These are phyloP conservation scores for Nothophaeocryptopus gaeumannii DNA, from an alignment of 2,329 filamentous ascomycete genomes.

Conservation along the genomic window DNA sequence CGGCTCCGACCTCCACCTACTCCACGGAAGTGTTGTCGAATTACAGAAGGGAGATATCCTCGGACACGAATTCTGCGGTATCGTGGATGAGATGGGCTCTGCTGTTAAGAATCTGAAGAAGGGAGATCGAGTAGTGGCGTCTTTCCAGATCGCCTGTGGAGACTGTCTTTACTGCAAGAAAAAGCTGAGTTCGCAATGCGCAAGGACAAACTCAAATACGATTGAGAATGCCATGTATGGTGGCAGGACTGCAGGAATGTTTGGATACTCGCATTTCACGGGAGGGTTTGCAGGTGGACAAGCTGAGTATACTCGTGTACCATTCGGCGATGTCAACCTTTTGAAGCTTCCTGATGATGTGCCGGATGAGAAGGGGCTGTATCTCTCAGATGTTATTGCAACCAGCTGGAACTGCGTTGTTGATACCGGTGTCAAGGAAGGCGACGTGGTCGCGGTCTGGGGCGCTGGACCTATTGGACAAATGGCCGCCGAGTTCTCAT, in stretches of 20 bases:
- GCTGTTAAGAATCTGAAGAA: slow-evolving; percentile 44
- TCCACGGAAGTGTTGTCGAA: slow-evolving; percentile 49
- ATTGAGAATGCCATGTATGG: slow-evolving; percentile 75
- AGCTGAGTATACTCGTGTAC: slow-evolving; percentile 81
- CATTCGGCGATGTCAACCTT: slow-evolving; percentile 76
- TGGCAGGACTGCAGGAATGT: slow-evolving; percentile 65
- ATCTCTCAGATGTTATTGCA: slow-evolving; percentile 73
- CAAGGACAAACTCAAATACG: slow-evolving; percentile 72
- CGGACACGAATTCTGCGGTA: slow-evolving; percentile 53
- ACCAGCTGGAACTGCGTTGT: slow-evolving; percentile 81
- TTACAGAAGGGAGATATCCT: slow-evolving; percentile 52
- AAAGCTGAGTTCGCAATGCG: slow-evolving; percentile 76
- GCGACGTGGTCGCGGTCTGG: slow-evolving; percentile 78
- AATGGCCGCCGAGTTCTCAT: slow-evolving; percentile 66
- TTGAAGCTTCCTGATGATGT: slow-evolving; percentile 74
- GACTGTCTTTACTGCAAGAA: slow-evolving; percentile 74
- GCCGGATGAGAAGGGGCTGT: slow-evolving; percentile 80
- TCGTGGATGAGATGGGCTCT: slow-evolving; percentile 48
- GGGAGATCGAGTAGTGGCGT: slow-evolving; percentile 68
- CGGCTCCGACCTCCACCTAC: slow-evolving; percentile 60
- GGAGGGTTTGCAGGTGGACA: slow-evolving; percentile 86
- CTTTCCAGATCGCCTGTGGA: slow-evolving; percentile 75
- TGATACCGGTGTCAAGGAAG: slow-evolving; percentile 75
- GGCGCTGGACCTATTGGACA: slow-evolving; percentile 84
- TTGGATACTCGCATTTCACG: slow-evolving; percentile 65